These are phyloP conservation scores for Sindora glabra DNA, from an alignment of 306 rosid species.

Conservation along the genomic window DNA sequence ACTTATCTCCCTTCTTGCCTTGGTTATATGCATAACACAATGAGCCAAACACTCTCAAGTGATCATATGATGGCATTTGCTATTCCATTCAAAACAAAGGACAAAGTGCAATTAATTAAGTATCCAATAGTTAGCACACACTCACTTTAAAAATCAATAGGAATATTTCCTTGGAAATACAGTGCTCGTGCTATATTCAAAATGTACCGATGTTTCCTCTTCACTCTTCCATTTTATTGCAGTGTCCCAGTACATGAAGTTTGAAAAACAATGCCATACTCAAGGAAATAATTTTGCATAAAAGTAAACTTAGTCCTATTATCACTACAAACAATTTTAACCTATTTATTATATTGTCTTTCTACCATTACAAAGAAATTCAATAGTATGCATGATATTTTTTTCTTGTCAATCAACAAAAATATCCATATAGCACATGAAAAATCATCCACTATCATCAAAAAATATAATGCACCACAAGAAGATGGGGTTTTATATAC, in stretches of 20 bases:
- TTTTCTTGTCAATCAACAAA: background rate
- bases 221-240: background rate
- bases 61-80: background rate
- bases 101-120: background rate
- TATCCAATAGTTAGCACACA: background rate
- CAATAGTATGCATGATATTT: background rate
- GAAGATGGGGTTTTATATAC: background rate
- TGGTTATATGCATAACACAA: background rate
- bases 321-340: background rate
- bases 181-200: background rate
- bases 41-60: background rate
- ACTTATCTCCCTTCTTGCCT: background rate
- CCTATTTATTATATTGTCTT: background rate
- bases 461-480: background rate
- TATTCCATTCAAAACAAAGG: background rate
- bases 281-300: background rate
- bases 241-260: background rate
- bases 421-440: background rate
- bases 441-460: background rate
- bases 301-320: background rate
- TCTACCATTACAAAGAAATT: background rate
- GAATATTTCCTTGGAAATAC: background rate
- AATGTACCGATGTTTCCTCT: background rate
- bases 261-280: background rate
- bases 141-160: background rate